Conservation (phyloP, 108 stramenopile species). For the Epithemia pelagica region DNA sequence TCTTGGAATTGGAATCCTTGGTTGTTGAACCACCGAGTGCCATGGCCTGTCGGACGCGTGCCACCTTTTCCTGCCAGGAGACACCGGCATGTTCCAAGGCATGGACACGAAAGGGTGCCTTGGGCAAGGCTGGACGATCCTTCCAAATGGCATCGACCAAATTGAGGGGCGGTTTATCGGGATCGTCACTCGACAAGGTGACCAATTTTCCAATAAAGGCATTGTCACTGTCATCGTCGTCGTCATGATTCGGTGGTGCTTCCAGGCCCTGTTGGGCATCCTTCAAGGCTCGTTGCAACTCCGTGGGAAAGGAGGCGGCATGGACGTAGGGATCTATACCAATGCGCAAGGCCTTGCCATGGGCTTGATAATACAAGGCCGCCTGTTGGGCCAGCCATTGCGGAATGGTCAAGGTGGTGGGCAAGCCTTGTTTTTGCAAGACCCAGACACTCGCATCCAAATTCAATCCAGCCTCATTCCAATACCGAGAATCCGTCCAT, state of each 20-base stretch:
- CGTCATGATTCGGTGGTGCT: neutral
- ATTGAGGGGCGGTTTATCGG: too few relatives aligned
- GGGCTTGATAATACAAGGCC: conserved; percentile 21
- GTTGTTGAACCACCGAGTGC: conserved; percentile 38
- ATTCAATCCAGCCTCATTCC: conserved; percentile 82
- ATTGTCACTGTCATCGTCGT: conserved; percentile 14
- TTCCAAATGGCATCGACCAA: conserved; percentile 91
- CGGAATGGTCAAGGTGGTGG: conserved; percentile 58
- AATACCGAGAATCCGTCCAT: conserved; percentile 99
- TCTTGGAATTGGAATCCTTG: conserved; percentile 35
- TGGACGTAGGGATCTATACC: conserved; percentile 81
- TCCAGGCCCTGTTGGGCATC: conserved; percentile 16
- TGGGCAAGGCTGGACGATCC: conserved; percentile 68
- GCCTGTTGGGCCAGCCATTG: conserved; percentile 58
- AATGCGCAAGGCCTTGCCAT: conserved; percentile 21
- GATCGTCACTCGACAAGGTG: conserved; percentile 36
- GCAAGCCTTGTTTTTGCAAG: conserved; percentile 78
- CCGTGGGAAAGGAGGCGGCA: conserved; percentile 74
- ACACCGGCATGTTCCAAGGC: conserved; percentile 87
- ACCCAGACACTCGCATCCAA: conserved; percentile 63
- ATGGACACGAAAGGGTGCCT: conserved; percentile 81
- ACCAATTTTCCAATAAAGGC: conserved; percentile 52
- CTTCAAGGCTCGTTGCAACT: conserved; percentile 54
- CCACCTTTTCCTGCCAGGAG: conserved; percentile 71
- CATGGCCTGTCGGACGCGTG: conserved; percentile 62